Evolutionary conservation across 208 protist species (phyloP).

Genomic region (Entamoeba dispar): DNA sequence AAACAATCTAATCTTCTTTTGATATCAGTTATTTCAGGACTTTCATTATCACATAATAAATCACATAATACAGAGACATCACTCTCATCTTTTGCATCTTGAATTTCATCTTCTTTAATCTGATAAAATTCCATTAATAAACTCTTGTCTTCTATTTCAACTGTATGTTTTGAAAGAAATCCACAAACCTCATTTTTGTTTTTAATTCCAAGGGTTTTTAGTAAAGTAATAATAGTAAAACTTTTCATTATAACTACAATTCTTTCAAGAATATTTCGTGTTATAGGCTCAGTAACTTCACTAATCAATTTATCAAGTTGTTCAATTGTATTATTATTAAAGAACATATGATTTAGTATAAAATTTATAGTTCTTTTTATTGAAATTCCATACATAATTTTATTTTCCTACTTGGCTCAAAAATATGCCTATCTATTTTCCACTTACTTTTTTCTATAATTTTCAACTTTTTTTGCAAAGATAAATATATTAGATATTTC

Average conservation of each 20-base stretch:
- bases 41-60: background rate
- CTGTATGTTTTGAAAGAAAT: background rate
- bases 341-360: background rate
- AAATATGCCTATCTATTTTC: too few species aligned
- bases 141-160: background rate
- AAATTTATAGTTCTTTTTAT: too few species aligned
- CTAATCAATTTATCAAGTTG: background rate
- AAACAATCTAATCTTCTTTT: background rate
- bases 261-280: background rate
- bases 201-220: background rate
- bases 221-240: background rate
- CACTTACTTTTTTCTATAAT: too few species aligned
- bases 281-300: background rate
- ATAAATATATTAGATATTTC: too few species aligned
- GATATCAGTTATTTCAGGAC: background rate
- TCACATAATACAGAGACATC: background rate
- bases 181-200: background rate
- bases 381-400: too few species aligned
- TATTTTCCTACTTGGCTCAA: too few species aligned
- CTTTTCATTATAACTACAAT: background rate
- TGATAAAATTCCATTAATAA: background rate
- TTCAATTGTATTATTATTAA: background rate
- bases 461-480: too few species aligned
- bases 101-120: background rate
- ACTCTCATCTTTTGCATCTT: background rate